Conservation (phyloP, 148 eudicot species). For the Dianthus caryophyllus region DNA sequence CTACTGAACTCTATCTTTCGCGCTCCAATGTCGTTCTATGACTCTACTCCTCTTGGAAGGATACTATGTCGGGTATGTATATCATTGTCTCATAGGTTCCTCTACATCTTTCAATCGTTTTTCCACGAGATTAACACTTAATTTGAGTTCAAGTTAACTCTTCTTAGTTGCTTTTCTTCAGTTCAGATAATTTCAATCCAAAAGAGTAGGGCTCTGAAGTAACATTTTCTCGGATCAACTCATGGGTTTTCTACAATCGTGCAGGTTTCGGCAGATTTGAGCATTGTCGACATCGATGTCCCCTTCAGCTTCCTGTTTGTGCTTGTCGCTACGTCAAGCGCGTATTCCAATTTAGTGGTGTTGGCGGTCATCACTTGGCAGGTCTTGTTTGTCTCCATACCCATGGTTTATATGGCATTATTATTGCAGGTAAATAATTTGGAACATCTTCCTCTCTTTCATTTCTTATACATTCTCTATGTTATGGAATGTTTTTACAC, state of each 20-base stretch:
- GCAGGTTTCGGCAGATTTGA: conserved; percentile 84
- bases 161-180: too few relatives aligned
- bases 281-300: conserved; percentile 80
- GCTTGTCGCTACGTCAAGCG: conserved; percentile 54
- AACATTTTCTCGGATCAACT: not conserved
- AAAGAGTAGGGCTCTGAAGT: too few relatives aligned
- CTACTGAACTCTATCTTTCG: conserved; percentile 65
- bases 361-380: conserved; percentile 85
- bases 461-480: too few relatives aligned
- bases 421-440: conserved; percentile 59
- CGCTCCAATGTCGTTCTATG: conserved; percentile 91
- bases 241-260: conserved; percentile 1
- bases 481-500: too few relatives aligned
- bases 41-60: conserved; percentile 93
- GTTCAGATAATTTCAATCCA: too few relatives aligned
- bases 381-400: conserved; percentile 79
- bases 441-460: not conserved
- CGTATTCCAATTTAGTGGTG: conserved; percentile 62
- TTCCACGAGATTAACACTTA: not conserved
- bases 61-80: conserved; percentile 67
- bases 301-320: conserved; percentile 64
- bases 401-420: conserved; percentile 58
- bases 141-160: too few relatives aligned
- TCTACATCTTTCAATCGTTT: not conserved
- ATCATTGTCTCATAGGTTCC: not conserved